phyloP scores from a whole-genome alignment of 2,329 filamentous ascomycete genomes.

The Coniochaeta pulveracea region DNA sequence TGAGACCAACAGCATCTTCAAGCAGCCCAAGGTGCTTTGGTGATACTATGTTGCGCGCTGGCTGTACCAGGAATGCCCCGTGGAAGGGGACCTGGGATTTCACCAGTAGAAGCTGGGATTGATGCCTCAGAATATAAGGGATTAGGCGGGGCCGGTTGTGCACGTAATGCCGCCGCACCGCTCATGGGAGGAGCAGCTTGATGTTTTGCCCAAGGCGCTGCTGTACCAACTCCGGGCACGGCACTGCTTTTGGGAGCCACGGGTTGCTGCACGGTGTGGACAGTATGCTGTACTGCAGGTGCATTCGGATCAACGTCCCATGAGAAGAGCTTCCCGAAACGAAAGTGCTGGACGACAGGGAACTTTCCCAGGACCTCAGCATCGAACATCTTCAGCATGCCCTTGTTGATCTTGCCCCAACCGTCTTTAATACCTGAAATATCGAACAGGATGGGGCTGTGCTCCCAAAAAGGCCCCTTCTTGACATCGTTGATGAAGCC shows the following conservation, averaged over 20 bases:
- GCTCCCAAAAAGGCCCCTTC: constrained; percentile 91
- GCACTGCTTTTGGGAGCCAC: too few species aligned
- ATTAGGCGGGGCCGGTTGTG: too few species aligned
- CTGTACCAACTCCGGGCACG: constrained; percentile 6
- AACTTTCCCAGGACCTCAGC: constrained; percentile 95
- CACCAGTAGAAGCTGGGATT: too few species aligned
- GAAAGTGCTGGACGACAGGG: constrained; percentile 95
- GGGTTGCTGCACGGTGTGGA: too few species aligned
- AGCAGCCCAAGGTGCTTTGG: constrained; percentile 38
- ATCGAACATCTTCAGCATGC: constrained; percentile 99
- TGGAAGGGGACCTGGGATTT: too few species aligned
- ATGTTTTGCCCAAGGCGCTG: constrained; percentile 18
- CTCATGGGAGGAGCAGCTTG: too few species aligned
- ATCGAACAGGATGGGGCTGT: constrained; percentile 89
- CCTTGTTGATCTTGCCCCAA: constrained; percentile 99
- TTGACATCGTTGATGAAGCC: constrained; percentile 98
- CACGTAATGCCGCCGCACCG: too few species aligned
- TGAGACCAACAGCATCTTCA: too few species aligned
- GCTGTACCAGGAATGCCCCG: constrained; percentile 18
- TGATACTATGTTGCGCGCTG: constrained; percentile 26
- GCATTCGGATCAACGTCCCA: constrained; percentile 62
- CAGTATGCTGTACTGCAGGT: too few species aligned
- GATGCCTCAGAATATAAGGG: too few species aligned
- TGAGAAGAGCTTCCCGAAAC: constrained; percentile 68
- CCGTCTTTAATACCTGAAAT: constrained; percentile 82